A percentile compares a stretch with the other conserved stretches of the same genome.
These are phyloP conservation scores for Aspergillus brunneoviolaceus DNA, from an alignment of 2,329 filamentous ascomycete species.

Conservation along the genomic window DNA sequence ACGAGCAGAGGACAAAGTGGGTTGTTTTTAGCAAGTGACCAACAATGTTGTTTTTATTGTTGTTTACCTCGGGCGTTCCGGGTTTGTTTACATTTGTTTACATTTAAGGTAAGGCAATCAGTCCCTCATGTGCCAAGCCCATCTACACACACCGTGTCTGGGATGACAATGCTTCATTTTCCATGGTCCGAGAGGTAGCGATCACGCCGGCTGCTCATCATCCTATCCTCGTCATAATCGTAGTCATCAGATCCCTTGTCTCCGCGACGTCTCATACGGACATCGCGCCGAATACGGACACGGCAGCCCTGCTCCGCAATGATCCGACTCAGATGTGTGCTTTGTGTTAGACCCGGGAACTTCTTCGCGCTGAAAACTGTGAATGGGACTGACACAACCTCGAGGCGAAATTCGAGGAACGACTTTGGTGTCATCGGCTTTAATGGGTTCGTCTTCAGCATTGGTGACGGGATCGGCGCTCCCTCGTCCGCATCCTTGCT, in stretches of 20 bases:
- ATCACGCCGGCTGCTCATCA: constrained; percentile 44
- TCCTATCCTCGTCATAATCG: constrained; percentile 61
- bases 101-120: background rate
- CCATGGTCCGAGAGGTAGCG: constrained; percentile 34
- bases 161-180: background rate
- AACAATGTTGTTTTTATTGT: background rate
- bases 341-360: constrained; percentile 90
- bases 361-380: constrained; percentile 96
- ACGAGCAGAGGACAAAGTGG: no score
- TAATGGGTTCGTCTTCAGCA: constrained; percentile 27
- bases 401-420: constrained; percentile 80
- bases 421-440: constrained; percentile 48
- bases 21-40: background rate
- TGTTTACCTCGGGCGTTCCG: background rate
- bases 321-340: constrained; percentile 81
- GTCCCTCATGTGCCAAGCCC: no score
- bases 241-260: constrained; percentile 67
- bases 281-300: constrained; percentile 90
- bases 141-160: background rate
- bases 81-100: background rate
- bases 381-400: constrained; percentile 85
- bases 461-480: constrained; percentile 41
- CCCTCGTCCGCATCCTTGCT: constrained; percentile 70
- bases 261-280: constrained; percentile 83
- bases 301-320: constrained; percentile 96